These are phyloP conservation scores for Stephanodiscus triporus DNA, from an alignment of 108 stramenopile species.

Conservation along the genomic window DNA sequence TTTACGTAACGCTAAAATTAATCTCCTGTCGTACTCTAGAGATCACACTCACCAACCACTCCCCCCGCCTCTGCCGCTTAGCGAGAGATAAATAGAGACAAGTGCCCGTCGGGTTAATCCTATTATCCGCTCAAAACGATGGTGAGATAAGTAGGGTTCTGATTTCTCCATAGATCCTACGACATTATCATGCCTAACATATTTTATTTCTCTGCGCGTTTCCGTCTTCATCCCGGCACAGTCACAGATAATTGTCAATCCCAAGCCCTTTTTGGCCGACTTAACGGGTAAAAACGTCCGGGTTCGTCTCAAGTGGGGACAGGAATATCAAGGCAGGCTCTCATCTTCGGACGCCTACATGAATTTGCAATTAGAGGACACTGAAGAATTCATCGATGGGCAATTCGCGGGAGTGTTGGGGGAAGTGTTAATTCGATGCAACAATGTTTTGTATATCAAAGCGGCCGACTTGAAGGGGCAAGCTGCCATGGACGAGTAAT, in stretches of 20 bases:
- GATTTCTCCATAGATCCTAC: background rate
- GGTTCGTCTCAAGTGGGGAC: constrained; percentile 99
- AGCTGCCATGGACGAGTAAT: constrained; percentile 27
- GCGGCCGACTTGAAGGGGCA: constrained; percentile 53
- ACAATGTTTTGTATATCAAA: constrained; percentile 97
- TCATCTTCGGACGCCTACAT: constrained; percentile 95
- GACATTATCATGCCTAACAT: background rate
- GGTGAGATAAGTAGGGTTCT: background rate
- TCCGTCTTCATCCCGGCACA: constrained; percentile 4
- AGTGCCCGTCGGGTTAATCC: background rate
- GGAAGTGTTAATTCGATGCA: constrained; percentile 97
- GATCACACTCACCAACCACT: too few species aligned
- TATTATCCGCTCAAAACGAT: background rate
- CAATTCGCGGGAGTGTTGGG: constrained; percentile 93
- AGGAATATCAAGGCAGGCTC: constrained; percentile 95
- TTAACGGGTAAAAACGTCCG: constrained; percentile 91
- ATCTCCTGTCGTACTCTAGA: too few species aligned
- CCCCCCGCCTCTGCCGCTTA: too few species aligned
- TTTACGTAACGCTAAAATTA: too few species aligned
- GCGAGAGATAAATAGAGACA: too few species aligned
- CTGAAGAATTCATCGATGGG: constrained; percentile 96
- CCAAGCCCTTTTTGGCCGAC: constrained; percentile 97
- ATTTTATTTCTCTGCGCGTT: background rate
- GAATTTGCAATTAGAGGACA: constrained; percentile 92
- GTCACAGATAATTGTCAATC: constrained; percentile 94